Conservation (phyloP, 331 rosid genomes). For the Pyracantha coccinea region DNA sequence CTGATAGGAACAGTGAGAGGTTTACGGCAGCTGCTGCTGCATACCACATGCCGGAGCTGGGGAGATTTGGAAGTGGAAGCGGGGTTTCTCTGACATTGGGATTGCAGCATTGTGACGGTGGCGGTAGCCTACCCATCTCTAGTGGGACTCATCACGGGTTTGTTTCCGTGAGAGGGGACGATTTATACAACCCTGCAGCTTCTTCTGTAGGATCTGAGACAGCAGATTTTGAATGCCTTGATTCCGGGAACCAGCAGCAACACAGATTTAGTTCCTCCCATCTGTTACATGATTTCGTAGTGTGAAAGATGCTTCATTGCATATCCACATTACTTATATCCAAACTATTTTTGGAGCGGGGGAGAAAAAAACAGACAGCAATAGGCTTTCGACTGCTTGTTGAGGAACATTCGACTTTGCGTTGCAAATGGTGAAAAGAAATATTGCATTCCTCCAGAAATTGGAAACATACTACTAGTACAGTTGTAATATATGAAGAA, state of each 20-base stretch:
- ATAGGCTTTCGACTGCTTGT: background rate
- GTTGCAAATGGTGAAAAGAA: constrained; percentile 20
- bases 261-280: constrained; percentile 45
- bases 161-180: constrained; percentile 50
- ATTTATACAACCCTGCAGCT: constrained; percentile 37
- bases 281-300: constrained; percentile 57
- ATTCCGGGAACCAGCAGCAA: constrained; percentile 46
- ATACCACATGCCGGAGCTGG: constrained; percentile 56
- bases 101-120: constrained; percentile 70
- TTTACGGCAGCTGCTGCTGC: constrained; percentile 42
- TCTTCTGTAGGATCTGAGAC: constrained; percentile 43
- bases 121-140: constrained; percentile 40
- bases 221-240: constrained; percentile 43
- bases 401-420: background rate
- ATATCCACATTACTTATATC: constrained; percentile 7
- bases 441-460: constrained; percentile 17
- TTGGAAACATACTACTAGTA: constrained; percentile 10
- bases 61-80: constrained; percentile 39
- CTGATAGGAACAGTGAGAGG: constrained; percentile 34
- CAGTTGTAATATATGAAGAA: constrained; percentile 34
- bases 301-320: constrained; percentile 28
- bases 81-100: constrained; percentile 74
- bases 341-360: constrained; percentile 6
- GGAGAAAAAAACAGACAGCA: background rate
- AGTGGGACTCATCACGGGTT: constrained; percentile 35